phyloP scores from a whole-genome alignment of 2,329 filamentous ascomycete genomes.

The Exophiala mesophila region DNA sequence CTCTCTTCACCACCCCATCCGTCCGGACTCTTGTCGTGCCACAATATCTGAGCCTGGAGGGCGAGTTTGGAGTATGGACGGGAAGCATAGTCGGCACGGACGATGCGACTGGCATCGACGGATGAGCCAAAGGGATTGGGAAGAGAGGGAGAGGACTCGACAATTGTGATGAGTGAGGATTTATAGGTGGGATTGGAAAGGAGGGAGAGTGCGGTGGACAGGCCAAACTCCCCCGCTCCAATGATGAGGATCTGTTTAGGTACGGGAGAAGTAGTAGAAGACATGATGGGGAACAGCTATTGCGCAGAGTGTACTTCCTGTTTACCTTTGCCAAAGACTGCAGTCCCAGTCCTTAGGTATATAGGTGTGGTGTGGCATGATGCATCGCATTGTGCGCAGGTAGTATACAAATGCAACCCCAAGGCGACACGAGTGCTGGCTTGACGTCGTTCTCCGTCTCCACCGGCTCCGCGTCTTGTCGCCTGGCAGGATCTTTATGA shows the following conservation, averaged over 20 bases:
- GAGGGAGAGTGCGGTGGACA: constrained; percentile 66
- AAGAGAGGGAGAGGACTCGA: constrained; percentile 52
- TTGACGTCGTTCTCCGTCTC: too few relatives aligned
- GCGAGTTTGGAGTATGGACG: constrained; percentile 70
- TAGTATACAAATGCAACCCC: too few relatives aligned
- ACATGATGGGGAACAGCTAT: too few relatives aligned
- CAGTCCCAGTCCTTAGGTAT: too few relatives aligned
- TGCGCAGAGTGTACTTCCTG: too few relatives aligned
- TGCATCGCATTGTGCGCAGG: too few relatives aligned
- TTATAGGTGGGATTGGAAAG: constrained; percentile 45
- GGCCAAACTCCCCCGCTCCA: constrained; percentile 63
- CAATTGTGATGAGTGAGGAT: constrained; percentile 46
- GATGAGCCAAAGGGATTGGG: constrained; percentile 56
- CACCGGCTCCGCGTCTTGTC: too few relatives aligned
- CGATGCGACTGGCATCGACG: constrained; percentile 58
- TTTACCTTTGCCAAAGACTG: too few relatives aligned
- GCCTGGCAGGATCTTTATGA: too few relatives aligned
- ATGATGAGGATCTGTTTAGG: constrained; percentile 51
- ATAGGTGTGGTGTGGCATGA: too few relatives aligned
- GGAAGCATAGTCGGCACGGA: constrained; percentile 75
- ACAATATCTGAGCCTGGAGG: constrained; percentile 55
- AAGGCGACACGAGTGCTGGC: too few relatives aligned
- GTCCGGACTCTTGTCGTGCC: constrained; percentile 20
- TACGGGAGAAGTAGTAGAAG: background rate
- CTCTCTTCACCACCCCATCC: constrained; percentile 40